Conservation (phyloP, 768 basidiomycete species). For the Phlebiopsis flavidoalba region DNA sequence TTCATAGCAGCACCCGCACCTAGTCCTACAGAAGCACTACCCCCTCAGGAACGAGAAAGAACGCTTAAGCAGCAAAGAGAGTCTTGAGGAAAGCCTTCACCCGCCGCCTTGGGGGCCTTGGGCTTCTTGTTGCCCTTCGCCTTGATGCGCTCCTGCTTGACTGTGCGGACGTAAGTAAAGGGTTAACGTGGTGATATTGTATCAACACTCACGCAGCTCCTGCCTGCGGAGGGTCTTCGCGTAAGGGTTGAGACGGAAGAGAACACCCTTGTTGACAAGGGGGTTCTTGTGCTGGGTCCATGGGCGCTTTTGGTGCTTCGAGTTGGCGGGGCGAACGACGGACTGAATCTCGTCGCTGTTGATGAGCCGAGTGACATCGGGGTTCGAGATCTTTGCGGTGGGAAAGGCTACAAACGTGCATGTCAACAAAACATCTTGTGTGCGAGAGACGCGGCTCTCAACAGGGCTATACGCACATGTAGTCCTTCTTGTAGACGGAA, state of each 20-base stretch:
- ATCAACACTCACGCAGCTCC: constrained; percentile 66
- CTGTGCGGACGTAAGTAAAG: constrained; percentile 31
- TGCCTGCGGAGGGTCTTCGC: constrained; percentile 90
- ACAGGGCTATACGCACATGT: constrained; percentile 47
- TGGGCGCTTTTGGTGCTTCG: constrained; percentile 84
- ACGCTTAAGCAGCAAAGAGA: constrained; percentile 75
- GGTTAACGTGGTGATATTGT: background rate
- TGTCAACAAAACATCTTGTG: background rate
- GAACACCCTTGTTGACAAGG: constrained; percentile 85
- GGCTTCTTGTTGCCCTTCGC: constrained; percentile 59
- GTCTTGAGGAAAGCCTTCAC: constrained; percentile 80
- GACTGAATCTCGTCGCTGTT: constrained; percentile 98
- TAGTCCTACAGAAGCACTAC: constrained; percentile 9
- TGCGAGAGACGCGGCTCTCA: background rate
- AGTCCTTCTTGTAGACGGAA: constrained; percentile 85
- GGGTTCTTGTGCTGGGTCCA: constrained; percentile 99
- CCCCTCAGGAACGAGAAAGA: background rate
- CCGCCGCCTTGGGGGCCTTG: constrained; percentile 58
- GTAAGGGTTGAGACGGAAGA: constrained; percentile 98
- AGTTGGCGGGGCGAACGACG: constrained; percentile 85
- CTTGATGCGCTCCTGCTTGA: constrained; percentile 76
- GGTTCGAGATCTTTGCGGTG: constrained; percentile 93
- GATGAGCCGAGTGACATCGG: constrained; percentile 95
- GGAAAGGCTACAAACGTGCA: constrained; percentile 59
- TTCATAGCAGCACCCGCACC: background rate